Evolutionary conservation across 148 eudicot genomes (phyloP).

Genomic region (Vaccinium myrtillus): DNA sequence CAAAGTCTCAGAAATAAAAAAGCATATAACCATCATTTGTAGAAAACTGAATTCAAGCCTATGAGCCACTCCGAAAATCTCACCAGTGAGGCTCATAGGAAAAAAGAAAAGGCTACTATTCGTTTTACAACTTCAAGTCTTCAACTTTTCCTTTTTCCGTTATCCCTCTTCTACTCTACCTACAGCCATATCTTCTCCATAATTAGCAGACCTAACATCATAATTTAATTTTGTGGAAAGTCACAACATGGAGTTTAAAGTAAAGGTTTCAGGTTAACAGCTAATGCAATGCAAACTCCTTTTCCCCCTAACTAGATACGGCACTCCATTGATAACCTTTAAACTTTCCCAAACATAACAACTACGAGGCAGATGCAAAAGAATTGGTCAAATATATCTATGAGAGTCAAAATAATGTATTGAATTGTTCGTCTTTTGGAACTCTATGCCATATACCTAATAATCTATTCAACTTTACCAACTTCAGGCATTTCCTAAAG

Average conservation of each 20-base stretch:
- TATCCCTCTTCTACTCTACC: conserved; percentile 9
- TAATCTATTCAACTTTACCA: neutral
- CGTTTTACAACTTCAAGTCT: neutral
- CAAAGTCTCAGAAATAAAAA: conserved; percentile 20
- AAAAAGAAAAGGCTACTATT: neutral
- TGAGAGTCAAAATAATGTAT: neutral
- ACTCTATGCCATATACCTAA: neutral
- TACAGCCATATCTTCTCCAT: neutral
- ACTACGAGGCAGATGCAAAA: neutral
- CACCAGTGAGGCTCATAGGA: neutral
- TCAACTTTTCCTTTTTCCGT: conserved; percentile 4
- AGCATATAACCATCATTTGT: neutral
- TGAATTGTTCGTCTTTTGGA: neutral
- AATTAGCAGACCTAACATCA: neutral
- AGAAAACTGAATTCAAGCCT: neutral
- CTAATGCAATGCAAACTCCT: neutral
- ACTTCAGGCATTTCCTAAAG: neutral
- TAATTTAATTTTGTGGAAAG: neutral
- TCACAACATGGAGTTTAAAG: neutral
- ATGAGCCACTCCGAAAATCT: neutral
- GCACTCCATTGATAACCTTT: neutral
- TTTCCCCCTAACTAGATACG: neutral
- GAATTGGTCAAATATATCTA: neutral
- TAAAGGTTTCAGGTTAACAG: neutral
- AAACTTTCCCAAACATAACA: neutral